phyloP scores from a whole-genome alignment of 805 yeast genomes.

The Wickerhamiella nectarea region DNA sequence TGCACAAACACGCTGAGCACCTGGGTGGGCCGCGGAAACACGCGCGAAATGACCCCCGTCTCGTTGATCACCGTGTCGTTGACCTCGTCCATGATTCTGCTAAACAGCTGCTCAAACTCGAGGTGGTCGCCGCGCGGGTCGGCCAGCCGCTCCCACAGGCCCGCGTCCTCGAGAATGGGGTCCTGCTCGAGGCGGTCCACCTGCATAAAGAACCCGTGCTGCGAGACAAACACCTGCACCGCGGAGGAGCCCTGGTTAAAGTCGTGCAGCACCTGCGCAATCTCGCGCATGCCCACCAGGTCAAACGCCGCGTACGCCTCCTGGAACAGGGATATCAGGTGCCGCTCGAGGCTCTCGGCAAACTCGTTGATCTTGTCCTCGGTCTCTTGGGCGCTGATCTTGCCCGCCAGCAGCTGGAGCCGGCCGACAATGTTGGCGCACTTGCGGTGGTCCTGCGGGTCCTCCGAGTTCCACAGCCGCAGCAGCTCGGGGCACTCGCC shows the following conservation, averaged over 20 bases:
- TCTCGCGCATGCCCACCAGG: conserved; percentile 56
- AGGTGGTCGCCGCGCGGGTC: conserved; percentile 42
- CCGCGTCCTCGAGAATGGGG: conserved; percentile 18
- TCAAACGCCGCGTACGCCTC: conserved; percentile 59
- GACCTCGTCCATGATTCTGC: conserved; percentile 40
- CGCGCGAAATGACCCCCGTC: conserved; percentile 56
- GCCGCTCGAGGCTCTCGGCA: conserved; percentile 64
- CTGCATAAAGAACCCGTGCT: conserved; percentile 54
- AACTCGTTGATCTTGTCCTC: conserved; percentile 45
- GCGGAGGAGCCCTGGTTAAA: conserved; percentile 80
- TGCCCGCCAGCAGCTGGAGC: conserved; percentile 47
- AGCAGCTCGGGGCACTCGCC: conserved; percentile 43
- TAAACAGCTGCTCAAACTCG: conserved; percentile 40
- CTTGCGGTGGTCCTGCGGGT: conserved; percentile 41
- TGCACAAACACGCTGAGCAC: conserved; percentile 62
- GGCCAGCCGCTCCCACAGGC: conserved; percentile 42
- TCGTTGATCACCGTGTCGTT: conserved; percentile 53
- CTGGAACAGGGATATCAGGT: conserved; percentile 55
- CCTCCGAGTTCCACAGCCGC: conserved; percentile 36
- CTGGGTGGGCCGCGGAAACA: conserved; percentile 52
- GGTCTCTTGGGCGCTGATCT: conserved; percentile 33
- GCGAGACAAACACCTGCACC: conserved; percentile 67
- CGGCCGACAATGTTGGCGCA: conserved; percentile 62
- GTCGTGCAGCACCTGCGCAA: conserved; percentile 56
- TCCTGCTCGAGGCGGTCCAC: conserved; percentile 28